These are phyloP conservation scores for Exophiala phaeomuriformis DNA, from an alignment of 2,329 filamentous ascomycete genomes.

Conservation along the genomic window DNA sequence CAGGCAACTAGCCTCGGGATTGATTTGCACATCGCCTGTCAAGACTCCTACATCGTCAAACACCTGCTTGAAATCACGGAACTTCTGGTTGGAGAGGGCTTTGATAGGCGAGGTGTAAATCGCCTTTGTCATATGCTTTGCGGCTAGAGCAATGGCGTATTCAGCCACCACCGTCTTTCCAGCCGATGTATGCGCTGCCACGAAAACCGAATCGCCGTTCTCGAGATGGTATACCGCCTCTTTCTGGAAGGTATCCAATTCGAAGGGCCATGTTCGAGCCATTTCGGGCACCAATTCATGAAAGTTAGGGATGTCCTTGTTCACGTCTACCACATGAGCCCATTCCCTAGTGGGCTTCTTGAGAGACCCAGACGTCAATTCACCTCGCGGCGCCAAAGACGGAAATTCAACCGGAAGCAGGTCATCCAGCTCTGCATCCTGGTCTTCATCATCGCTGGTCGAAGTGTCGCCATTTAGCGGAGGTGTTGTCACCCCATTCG, in stretches of 20 bases:
- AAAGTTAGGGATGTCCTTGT: slow-evolving; percentile 90
- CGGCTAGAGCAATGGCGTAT: slow-evolving; percentile 90
- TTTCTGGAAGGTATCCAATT: slow-evolving; percentile 96
- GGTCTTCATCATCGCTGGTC: slow-evolving; percentile 35
- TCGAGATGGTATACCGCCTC: slow-evolving; percentile 97
- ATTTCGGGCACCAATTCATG: slow-evolving; percentile 88
- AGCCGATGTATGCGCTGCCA: slow-evolving; percentile 93
- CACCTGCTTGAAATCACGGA: slow-evolving; percentile 79
- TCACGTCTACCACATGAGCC: slow-evolving; percentile 98
- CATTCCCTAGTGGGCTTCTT: slow-evolving; percentile 77
- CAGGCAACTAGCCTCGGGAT: slow-evolving; percentile 91
- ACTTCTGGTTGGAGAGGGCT: slow-evolving; percentile 96
- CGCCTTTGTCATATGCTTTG: slow-evolving; percentile 99
- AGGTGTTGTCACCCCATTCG: slow-evolving; percentile 5
- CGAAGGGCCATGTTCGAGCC: slow-evolving; percentile 93
- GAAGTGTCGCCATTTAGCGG: slow-evolving; percentile 9
- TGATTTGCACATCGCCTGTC: slow-evolving; percentile 96
- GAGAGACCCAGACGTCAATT: slow-evolving; percentile 61
- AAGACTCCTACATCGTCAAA: slow-evolving; percentile 93
- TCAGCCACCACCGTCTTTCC: slow-evolving; percentile 98
- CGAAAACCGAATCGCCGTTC: slow-evolving; percentile 93
- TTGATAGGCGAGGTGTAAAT: slow-evolving; percentile 99
- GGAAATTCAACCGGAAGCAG: slow-evolving; percentile 89
- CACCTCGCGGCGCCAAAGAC: slow-evolving; percentile 74
- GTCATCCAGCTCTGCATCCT: slow-evolving; percentile 66